Conservation (phyloP, 2,329 filamentous ascomycete species). For the Rhynchosporium graminicola region DNA sequence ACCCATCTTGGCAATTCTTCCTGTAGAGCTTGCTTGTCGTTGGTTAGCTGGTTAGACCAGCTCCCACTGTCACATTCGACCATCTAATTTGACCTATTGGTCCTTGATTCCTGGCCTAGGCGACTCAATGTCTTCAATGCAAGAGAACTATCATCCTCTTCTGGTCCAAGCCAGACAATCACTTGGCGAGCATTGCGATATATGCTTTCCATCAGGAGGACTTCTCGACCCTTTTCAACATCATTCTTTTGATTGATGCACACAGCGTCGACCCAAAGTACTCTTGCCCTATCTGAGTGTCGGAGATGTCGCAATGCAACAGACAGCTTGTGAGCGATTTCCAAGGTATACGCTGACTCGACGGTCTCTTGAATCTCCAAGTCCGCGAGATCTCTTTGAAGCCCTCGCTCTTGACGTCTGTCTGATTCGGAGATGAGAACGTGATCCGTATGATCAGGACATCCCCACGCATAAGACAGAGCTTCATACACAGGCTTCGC, state of each 20-base stretch:
- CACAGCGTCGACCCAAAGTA: background rate
- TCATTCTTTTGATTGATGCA: background rate
- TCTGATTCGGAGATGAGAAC: too few species aligned
- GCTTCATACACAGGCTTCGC: too few species aligned
- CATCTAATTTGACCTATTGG: background rate
- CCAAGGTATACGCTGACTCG: too few species aligned
- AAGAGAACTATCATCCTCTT: constrained; percentile 17
- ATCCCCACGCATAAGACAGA: too few species aligned
- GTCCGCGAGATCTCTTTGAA: too few species aligned
- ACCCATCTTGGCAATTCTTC: constrained; percentile 7
- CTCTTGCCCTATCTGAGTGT: too few species aligned
- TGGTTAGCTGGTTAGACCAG: background rate
- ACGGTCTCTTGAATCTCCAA: too few species aligned
- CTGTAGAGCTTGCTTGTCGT: background rate
- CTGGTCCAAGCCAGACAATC: background rate
- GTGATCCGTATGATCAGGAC: too few species aligned
- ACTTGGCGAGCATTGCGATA: background rate
- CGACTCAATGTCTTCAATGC: constrained; percentile 17
- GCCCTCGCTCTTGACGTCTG: too few species aligned
- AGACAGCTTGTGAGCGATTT: too few species aligned
- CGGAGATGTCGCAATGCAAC: too few species aligned
- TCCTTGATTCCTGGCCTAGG: background rate
- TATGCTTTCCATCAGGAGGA: background rate
- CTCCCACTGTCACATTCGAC: background rate
- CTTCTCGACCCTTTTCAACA: background rate